Percentiles rank a stretch among this genome's conserved stretches.
phyloP scores from a whole-genome alignment of 345 rosid genomes.

The Hibiscus syriacus region DNA sequence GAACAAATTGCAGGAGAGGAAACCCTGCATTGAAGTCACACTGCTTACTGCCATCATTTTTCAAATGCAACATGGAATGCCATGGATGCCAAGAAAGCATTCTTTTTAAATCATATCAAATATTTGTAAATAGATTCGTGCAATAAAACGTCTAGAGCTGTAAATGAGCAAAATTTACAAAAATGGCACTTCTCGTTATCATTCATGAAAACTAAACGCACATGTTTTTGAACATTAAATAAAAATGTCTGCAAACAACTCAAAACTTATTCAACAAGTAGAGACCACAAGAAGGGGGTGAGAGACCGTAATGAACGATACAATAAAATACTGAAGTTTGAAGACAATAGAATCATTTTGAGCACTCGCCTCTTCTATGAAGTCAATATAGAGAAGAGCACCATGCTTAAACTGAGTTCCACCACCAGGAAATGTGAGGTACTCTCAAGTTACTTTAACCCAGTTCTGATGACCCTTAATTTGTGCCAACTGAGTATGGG shows the following conservation, averaged over 20 bases:
- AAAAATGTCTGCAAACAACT: background rate
- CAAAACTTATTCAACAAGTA: background rate
- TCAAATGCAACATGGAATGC: background rate
- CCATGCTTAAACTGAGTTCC: constrained; percentile 96
- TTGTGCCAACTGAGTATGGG: constrained; percentile 84
- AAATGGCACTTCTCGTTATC: background rate
- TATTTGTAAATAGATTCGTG: background rate
- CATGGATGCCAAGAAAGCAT: background rate
- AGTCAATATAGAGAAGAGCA: constrained; percentile 90
- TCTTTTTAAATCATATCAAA: background rate
- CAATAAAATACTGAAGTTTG: background rate
- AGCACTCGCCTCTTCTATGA: constrained; percentile 69
- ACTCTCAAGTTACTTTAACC: constrained; percentile 92
- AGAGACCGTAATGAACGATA: background rate
- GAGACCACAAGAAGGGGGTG: background rate
- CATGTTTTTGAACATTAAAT: background rate
- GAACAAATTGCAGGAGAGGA: background rate
- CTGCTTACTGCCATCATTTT: background rate
- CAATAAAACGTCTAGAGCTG: background rate
- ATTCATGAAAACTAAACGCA: background rate
- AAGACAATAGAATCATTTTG: constrained; percentile 8
- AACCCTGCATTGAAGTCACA: background rate
- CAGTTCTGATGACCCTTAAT: constrained; percentile 97
- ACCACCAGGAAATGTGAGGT: constrained; percentile 94
- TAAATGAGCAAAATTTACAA: background rate